Base-by-base conservation (phyloP, 305 asterid genomes). In the Solanum aculeatissimum region DNA sequence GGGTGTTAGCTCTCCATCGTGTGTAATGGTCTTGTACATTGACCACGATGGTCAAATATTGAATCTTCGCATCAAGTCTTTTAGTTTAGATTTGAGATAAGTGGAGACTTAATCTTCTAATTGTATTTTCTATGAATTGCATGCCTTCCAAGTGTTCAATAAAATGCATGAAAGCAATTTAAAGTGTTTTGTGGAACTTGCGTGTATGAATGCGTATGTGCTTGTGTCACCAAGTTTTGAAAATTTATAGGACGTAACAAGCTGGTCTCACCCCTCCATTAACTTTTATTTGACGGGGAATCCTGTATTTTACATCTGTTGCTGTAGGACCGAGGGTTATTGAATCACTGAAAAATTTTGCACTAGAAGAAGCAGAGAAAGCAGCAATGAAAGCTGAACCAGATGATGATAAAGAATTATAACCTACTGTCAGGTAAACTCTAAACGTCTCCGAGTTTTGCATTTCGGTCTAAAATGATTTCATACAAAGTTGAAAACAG, bases 281-380 rank as follows among this genome's bases (percentile, higher is more conserved):
- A 80, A 70, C 29, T 32, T 49, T 12, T 27, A 49, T 75, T 47
- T 75, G 82, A 49, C 23, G 3, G 0, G 3, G n/a, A 75, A 49
- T 27, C 81, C 14, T 75, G 63, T 25, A 49, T 25, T 27, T 49
- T 29, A 19, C 66, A 18, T 78, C 82, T 70, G 25, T 77, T 58
- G 72, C 49, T 29, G 45, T 90, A 96, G 98, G 98, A 29, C 83
- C 91, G 6, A 92, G 95, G 88, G 85, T 89, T 60, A 92, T 94
- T 60, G 97, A 91, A 84, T 93, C 91, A 13, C 94, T 96, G 58
- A 96, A 90, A 90, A 16, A 62, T 72, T 93, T 94, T 87, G 99
- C 90, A 42, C 83, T 93, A 29, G 93, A 92, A 93, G 99, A 96
- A 91, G 89, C 91, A 79, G 95, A 90, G 85, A 93, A 93, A 69